Evolutionary conservation across 805 yeast species (phyloP), one percentile per base, ranked within the genome.

Genomic region (Citeromyces matritensis): DNA sequence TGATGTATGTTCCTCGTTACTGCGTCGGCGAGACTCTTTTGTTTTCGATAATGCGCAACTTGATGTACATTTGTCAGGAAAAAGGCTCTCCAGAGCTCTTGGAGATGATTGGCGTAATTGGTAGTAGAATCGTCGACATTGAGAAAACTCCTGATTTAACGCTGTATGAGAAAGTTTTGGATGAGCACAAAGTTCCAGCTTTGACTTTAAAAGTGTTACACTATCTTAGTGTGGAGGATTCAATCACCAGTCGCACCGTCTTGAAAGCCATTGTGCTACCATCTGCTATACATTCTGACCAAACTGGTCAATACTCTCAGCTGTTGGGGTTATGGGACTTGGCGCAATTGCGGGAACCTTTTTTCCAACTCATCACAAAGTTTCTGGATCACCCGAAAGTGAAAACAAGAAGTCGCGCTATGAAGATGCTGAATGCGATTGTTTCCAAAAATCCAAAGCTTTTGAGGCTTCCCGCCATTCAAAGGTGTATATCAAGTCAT

Each of bases 61-160:
- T 75, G 14, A 43, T 73, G 31, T 40, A 39, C 13, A 44, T 58
- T 2, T 53, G 63, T 36, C 53, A 60, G 2, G 60, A 60, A 9
- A 52, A 49, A 19, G 53, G 57, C 28, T 30, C 63, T 0, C 53
- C 65, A 1, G 36, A 45, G 9, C 51, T 65, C 3, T 47, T 81
- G 31, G 86, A 79, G 33, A 41, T 72, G 38, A 49, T 72, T n/a
- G 85, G 88, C 0, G 35, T 53, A 9, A 64, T 77, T 15, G 85
- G 81, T 0, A 59, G 66, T 3, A 58, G 55, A 25, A 58, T 76
- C 30, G 42, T 65, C 14, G 47, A 50, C 4, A 32, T 67, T 10
- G 60, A 48, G 33, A 41, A 49, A 3, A 14, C n/a, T 4, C 15
- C 24, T 17, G 17, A 26, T 11, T 5, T 5, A 6, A 15, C 5